phyloP scores from a whole-genome alignment of 2,329 filamentous ascomycete genomes.

The Beauveria varroae region DNA sequence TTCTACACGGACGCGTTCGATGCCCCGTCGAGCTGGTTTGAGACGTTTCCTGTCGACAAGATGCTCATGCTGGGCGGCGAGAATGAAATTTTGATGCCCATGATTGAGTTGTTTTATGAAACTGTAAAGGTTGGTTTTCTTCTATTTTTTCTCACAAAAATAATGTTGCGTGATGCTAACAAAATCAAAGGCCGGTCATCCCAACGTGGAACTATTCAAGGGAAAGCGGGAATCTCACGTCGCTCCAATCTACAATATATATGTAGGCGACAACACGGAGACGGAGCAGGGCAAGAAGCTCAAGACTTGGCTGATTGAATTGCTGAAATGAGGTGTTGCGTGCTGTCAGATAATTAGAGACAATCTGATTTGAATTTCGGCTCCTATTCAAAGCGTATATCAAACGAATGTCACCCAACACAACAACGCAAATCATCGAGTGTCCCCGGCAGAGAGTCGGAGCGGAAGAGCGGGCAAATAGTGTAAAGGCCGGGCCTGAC shows the following conservation, averaged over 20 bases:
- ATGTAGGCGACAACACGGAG: slow-evolving; percentile 15
- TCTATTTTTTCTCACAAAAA: neutral
- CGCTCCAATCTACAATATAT: slow-evolving; percentile 17
- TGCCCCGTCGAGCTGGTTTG: slow-evolving; percentile 17
- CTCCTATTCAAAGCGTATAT: no score
- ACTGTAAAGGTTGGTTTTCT: slow-evolving; percentile 14
- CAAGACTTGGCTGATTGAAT: slow-evolving; percentile 16
- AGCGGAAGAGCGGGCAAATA: no score
- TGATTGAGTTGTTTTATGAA: slow-evolving; percentile 14
- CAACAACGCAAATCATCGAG: no score
- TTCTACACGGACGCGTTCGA: slow-evolving; percentile 15
- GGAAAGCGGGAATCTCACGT: slow-evolving; percentile 17
- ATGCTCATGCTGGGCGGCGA: slow-evolving; percentile 15
- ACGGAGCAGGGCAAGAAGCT: slow-evolving; percentile 17
- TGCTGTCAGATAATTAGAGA: neutral
- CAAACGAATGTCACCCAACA: no score
- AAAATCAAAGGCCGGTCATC: slow-evolving; percentile 12
- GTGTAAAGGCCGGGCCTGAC: no score
- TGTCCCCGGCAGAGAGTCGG: no score
- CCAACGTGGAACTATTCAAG: slow-evolving; percentile 16
- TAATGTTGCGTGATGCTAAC: neutral
- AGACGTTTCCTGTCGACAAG: slow-evolving; percentile 14
- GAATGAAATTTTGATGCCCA: slow-evolving; percentile 17
- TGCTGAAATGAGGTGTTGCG: slow-evolving; percentile 2
- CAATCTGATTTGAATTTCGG: no score